Percentiles rank a stretch among this genome's conserved stretches.
Conservation (phyloP, 768 basidiomycete genomes). For the Daedaleopsis nitida region DNA sequence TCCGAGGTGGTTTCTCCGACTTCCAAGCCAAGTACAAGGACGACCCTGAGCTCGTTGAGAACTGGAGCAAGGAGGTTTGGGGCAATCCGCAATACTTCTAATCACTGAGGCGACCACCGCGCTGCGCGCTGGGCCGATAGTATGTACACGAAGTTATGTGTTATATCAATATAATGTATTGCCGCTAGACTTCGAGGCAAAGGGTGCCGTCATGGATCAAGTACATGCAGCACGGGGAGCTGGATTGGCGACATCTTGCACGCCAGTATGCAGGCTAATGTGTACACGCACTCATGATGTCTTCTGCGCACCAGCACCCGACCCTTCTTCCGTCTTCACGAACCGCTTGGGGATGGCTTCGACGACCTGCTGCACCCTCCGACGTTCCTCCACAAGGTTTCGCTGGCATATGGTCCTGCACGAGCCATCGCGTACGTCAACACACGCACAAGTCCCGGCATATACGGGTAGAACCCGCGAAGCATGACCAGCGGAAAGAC, state of each 20-base stretch:
- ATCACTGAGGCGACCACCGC: not conserved
- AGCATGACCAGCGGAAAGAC: constrained; percentile 24
- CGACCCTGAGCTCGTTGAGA: constrained; percentile 72
- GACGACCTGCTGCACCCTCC: constrained; percentile 55
- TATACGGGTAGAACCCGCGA: not conserved
- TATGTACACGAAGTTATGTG: not conserved
- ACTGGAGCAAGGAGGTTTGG: constrained; percentile 74
- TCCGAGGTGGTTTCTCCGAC: constrained; percentile 70
- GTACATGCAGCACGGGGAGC: too few species aligned
- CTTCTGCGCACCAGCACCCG: constrained; percentile 2
- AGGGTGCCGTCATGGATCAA: too few species aligned
- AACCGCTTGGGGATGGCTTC: constrained; percentile 62
- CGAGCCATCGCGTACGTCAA: not conserved
- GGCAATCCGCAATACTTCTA: constrained; percentile 24
- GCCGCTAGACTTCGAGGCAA: not conserved
- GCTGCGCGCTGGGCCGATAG: not conserved
- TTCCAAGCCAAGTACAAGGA: constrained; percentile 77
- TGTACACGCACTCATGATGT: constrained; percentile 1
- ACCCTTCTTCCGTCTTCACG: constrained; percentile 43
- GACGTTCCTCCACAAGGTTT: constrained; percentile 54
- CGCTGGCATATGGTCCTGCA: constrained; percentile 67
- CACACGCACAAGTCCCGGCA: not conserved
- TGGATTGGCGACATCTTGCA: not conserved
- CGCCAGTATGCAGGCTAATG: not conserved
- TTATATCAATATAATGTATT: constrained; percentile 8